Evolutionary conservation across 73 alveolate genomes (phyloP).

Genomic region (Strombidium stylifer): DNA sequence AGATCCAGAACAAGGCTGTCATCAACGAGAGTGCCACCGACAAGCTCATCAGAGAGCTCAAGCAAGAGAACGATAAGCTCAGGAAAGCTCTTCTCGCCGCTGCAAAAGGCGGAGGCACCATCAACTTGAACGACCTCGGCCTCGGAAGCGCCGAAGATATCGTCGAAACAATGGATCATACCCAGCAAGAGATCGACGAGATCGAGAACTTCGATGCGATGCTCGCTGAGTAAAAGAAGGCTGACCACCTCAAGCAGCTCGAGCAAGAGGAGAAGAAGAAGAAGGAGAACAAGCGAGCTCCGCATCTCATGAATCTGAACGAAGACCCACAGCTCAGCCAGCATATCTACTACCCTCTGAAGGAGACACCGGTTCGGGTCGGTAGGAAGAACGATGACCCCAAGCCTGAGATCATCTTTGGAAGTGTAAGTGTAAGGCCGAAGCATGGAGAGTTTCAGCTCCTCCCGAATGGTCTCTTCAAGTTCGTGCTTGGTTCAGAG

Average conservation of each 20-base stretch:
- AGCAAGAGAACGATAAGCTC: too few species aligned
- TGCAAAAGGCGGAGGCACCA: too few species aligned
- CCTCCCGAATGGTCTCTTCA: too few species aligned
- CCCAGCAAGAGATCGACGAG: constrained; percentile 35
- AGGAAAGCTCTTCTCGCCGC: constrained; percentile 52
- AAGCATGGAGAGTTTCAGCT: too few species aligned
- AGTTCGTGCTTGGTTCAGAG: too few species aligned
- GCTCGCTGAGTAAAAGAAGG: constrained; percentile 65
- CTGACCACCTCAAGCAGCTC: constrained; percentile 65
- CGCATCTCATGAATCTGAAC: constrained; percentile 86
- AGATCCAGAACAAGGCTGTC: too few species aligned
- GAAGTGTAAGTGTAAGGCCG: too few species aligned
- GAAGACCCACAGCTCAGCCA: constrained; percentile 87
- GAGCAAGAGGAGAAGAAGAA: constrained; percentile 62
- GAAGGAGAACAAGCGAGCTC: constrained; percentile 34
- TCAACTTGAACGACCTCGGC: too few species aligned
- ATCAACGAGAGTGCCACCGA: too few species aligned
- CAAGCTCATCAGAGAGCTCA: too few species aligned
- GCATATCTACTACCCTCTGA: constrained; percentile 46
- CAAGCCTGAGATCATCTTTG: constrained; percentile 35
- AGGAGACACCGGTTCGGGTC: constrained; percentile 30
- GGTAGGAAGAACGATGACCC: constrained; percentile 73
- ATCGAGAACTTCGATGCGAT: constrained; percentile 60
- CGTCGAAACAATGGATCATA: constrained; percentile 46
- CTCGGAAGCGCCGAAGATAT: constrained; percentile 44